Conservation (phyloP, 768 basidiomycete genomes). For the Hygrocybe punicea region DNA sequence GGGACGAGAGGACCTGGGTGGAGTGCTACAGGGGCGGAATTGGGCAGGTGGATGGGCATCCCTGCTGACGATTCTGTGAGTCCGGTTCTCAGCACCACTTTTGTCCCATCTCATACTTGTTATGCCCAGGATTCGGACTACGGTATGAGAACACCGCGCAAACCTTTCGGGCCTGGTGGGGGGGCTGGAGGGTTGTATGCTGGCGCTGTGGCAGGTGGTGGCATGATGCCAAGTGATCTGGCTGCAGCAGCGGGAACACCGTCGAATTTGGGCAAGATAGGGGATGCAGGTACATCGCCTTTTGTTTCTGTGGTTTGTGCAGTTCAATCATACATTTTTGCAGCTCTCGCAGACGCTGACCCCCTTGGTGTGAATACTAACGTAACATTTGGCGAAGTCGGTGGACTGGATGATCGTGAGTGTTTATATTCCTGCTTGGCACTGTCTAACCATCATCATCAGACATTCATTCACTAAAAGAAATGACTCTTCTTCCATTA, state of each 20-base stretch:
- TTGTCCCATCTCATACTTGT: constrained; percentile 1
- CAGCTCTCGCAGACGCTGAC: constrained; percentile 91
- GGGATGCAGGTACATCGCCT: constrained; percentile 55
- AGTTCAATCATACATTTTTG: constrained; percentile 16
- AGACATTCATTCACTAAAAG: constrained; percentile 96
- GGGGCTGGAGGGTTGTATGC: constrained; percentile 55
- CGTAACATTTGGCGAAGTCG: constrained; percentile 95
- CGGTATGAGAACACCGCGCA: constrained; percentile 62
- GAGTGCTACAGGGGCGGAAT: constrained; percentile 76
- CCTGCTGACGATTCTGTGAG: constrained; percentile 66
- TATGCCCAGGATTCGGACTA: constrained; percentile 66
- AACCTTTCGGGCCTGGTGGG: constrained; percentile 49
- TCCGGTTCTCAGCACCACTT: constrained; percentile 6
- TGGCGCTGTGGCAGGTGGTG: constrained; percentile 44
- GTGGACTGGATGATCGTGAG: constrained; percentile 91
- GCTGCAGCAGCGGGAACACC: constrained; percentile 73
- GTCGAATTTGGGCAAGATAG: constrained; percentile 81
- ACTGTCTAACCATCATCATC: constrained; percentile 1
- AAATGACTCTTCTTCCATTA: constrained; percentile 95
- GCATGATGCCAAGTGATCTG: constrained; percentile 62
- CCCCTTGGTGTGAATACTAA: constrained; percentile 91
- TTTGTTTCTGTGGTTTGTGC: constrained; percentile 13
- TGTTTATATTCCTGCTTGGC: constrained; percentile 14
- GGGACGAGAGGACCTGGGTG: constrained; percentile 55
- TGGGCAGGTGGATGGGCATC: constrained; percentile 76